A percentile compares a stretch with the other conserved stretches of the same genome.
These are phyloP conservation scores for Gaeumannomyces sp. DNA, from an alignment of 2,329 filamentous ascomycete genomes.

Conservation along the genomic window DNA sequence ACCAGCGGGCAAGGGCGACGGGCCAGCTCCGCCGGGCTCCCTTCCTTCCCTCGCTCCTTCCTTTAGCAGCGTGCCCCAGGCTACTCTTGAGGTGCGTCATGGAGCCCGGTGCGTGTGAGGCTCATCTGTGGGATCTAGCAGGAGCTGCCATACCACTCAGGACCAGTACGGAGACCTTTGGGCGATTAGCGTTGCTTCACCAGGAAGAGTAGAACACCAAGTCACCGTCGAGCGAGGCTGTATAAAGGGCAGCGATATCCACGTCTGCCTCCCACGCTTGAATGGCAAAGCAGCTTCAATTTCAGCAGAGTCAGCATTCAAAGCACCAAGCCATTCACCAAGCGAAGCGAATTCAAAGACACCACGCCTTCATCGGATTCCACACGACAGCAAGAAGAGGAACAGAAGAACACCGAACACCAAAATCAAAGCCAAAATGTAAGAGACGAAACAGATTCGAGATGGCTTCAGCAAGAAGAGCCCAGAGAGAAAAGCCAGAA, in stretches of 20 bases:
- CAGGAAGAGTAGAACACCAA: background rate
- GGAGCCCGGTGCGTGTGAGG: background rate
- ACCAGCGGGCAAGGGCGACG: background rate
- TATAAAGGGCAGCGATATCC: background rate
- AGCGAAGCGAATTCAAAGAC: background rate
- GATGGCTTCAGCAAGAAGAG: background rate
- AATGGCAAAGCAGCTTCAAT: background rate
- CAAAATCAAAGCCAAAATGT: background rate
- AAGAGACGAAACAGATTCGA: background rate
- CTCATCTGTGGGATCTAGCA: background rate
- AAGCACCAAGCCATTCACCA: background rate
- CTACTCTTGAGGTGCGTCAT: background rate
- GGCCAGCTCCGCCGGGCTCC: too few relatives aligned
- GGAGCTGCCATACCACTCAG: background rate
- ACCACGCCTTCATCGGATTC: too few relatives aligned
- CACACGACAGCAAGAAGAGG: background rate
- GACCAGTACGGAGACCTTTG: background rate
- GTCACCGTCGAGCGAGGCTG: background rate
- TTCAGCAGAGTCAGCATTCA: background rate
- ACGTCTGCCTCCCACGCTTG: background rate
- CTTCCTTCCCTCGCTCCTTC: background rate
- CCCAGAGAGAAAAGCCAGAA: too few relatives aligned
- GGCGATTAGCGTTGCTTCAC: background rate
- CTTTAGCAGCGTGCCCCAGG: background rate
- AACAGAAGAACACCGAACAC: background rate